Conservation (phyloP, 2,329 filamentous ascomycete genomes). For the Paraconiothyrium sp. region DNA sequence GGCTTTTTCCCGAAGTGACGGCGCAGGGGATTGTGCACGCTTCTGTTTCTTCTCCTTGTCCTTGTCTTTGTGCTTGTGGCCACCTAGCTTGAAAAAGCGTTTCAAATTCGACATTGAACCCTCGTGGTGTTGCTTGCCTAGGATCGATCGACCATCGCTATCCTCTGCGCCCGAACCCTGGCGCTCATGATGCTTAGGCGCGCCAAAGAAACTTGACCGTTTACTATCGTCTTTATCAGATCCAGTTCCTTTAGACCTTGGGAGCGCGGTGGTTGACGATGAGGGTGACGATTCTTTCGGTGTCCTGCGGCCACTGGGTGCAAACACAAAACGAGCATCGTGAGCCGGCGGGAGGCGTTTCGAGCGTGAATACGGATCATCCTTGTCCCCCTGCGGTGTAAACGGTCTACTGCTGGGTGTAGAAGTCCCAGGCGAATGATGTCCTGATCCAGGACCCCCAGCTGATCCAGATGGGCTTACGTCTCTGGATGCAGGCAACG, state of each 20-base stretch:
- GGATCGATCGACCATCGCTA: slow-evolving; percentile 35
- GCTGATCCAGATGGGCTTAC: slow-evolving; percentile 70
- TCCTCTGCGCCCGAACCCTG: slow-evolving; percentile 54
- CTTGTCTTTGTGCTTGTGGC: slow-evolving; percentile 66
- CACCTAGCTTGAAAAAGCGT: slow-evolving; percentile 89
- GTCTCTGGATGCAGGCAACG: slow-evolving; percentile 63
- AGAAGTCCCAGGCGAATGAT: slow-evolving; percentile 54
- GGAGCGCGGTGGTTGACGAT: slow-evolving; percentile 48
- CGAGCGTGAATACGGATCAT: slow-evolving; percentile 88
- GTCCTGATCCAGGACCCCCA: slow-evolving; percentile 57
- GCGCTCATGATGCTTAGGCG: slow-evolving; percentile 58
- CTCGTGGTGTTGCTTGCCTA: slow-evolving; percentile 58
- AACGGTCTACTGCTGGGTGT: slow-evolving; percentile 74
- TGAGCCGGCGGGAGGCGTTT: slow-evolving; percentile 76
- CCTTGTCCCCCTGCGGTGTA: slow-evolving; percentile 79
- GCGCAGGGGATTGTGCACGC: slow-evolving; percentile 68
- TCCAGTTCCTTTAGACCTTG: slow-evolving; percentile 57
- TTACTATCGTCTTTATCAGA: slow-evolving; percentile 53
- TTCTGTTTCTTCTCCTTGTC: slow-evolving; percentile 55
- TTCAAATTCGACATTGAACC: slow-evolving; percentile 95
- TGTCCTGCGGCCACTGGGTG: slow-evolving; percentile 74
- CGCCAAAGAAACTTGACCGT: slow-evolving; percentile 64
- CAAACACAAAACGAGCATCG: slow-evolving; percentile 86
- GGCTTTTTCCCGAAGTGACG: slow-evolving; percentile 65
- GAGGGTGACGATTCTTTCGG: slow-evolving; percentile 50